Base-by-base conservation (phyloP, 805 yeast genomes). In the Pichia phayaonensis region DNA sequence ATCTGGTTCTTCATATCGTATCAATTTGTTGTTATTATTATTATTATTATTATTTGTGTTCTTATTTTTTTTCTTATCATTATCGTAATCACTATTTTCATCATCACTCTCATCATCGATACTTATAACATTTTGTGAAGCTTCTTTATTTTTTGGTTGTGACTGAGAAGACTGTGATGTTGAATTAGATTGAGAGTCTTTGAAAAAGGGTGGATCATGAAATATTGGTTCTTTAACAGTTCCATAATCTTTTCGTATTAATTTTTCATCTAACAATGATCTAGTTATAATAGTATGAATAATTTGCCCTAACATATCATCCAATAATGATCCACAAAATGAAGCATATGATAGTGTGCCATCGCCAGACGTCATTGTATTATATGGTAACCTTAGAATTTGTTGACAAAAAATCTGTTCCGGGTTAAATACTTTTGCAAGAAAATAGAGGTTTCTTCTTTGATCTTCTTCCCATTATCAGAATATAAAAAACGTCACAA, bases 281-380 rank as follows among this genome's bases (percentile, higher is more conserved):
- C 58, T 57, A 16, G 66, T 56, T 23, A 68, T 52, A 8, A 67
- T 61, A 22, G 65, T 70, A 38, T 65, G 64, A 13, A 69, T 61
- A 16, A 69, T 60, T n/a, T 68, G 65, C 12, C 61, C 55, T 22
- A 68, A 45, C 67, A 69, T 61, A 43, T 63, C 67, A 47, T 63
- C 66, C 13, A 67, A 55, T 4, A 68, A 60, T 2, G 65, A 56
- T 20, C 56, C 48, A 3, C 70, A 64, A 15, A 68, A 51, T 2
- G 68, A 55, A n/a, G 63, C 54, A 48, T 62, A 64, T 4, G 71
- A 61, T 23, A 67, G 49, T 24, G 22, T 21, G 4, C 50, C 54
- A 44, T 54, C 57, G 12, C 55, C 22, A 46, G 56, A 53, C 11
- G 54, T 40, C 52, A 46, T 54, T 38, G 8, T 39, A 11, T 15